Percentiles rank a stretch among this genome's conserved stretches.
phyloP scores from a whole-genome alignment of 1,139 yeast species.

The Yamadazyma membranifaciens region DNA sequence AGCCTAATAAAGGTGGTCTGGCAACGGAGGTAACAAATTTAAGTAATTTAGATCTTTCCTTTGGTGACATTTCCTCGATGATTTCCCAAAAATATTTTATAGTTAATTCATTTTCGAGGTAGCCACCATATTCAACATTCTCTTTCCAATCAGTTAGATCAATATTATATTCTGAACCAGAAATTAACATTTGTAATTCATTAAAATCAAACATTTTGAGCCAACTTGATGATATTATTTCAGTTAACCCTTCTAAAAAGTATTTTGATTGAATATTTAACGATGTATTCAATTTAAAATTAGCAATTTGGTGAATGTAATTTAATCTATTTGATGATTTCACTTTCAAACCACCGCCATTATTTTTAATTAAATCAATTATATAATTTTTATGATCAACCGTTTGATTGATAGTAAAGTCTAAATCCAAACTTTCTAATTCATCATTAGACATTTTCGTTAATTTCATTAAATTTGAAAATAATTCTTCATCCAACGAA shows the following conservation, averaged over 20 bases:
- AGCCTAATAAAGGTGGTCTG: slow-evolving; percentile 88
- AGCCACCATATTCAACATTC: slow-evolving; percentile 72
- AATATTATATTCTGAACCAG: slow-evolving; percentile 73
- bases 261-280: slow-evolving; percentile 57
- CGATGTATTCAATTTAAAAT: slow-evolving; percentile 70
- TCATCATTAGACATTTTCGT: slow-evolving; percentile 57
- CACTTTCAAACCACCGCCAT: slow-evolving; percentile 46
- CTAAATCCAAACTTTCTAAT: slow-evolving; percentile 56
- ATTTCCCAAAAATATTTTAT: slow-evolving; percentile 73
- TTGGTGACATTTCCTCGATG: slow-evolving; percentile 60
- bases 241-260: slow-evolving; percentile 71
- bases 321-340: slow-evolving; percentile 61
- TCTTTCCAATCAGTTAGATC: slow-evolving; percentile 65
- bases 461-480: slow-evolving; percentile 62
- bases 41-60: slow-evolving; percentile 61
- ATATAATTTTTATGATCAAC: slow-evolving; percentile 35
- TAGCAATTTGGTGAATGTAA: slow-evolving; percentile 76
- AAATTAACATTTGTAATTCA: slow-evolving; percentile 81
- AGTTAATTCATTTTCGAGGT: slow-evolving; percentile 52
- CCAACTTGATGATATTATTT: slow-evolving; percentile 72
- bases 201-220: slow-evolving; percentile 77
- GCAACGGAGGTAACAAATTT: slow-evolving; percentile 92
- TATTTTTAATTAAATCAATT: slow-evolving; percentile 55
- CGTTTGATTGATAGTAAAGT: slow-evolving; percentile 58
- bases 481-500: slow-evolving; percentile 67